Percentiles rank a stretch among this genome's conserved stretches.
These are phyloP conservation scores for Ophiocordyceps camponoti-saundersi DNA, from an alignment of 2,329 filamentous ascomycete genomes.

Conservation along the genomic window DNA sequence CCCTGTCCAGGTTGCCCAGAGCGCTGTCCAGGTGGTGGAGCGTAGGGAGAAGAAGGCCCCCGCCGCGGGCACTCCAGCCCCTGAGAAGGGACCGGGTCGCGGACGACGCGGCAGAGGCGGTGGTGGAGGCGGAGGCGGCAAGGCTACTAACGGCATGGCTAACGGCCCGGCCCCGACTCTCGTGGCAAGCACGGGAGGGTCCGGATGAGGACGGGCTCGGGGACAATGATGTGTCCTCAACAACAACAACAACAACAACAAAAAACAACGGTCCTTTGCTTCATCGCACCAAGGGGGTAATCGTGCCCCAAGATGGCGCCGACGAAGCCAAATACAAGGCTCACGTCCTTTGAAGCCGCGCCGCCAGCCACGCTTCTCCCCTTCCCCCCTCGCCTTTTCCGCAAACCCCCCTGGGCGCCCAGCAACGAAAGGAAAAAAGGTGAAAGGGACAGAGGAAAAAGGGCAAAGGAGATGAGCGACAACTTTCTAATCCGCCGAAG, in stretches of 20 bases:
- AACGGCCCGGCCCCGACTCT: constrained; percentile 1
- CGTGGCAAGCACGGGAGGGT: constrained; percentile 4
- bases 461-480: too few relatives aligned
- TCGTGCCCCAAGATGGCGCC: too few relatives aligned
- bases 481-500: too few relatives aligned
- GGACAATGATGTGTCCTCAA: too few relatives aligned
- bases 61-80: constrained; percentile 2
- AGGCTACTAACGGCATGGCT: constrained; percentile 3
- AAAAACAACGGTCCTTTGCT: too few relatives aligned
- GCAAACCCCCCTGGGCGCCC: too few relatives aligned
- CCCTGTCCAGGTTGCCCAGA: constrained; percentile 67
- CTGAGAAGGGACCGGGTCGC: constrained; percentile 7
- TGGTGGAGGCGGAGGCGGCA: constrained; percentile 5
- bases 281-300: too few relatives aligned
- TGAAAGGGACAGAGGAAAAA: too few relatives aligned
- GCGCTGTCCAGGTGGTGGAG: constrained; percentile 74
- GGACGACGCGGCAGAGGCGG: constrained; percentile 6
- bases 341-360: neutral
- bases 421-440: neutral
- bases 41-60: constrained; percentile 44
- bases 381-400: too few relatives aligned
- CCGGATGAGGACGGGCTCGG: neutral
- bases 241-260: too few relatives aligned
- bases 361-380: too few relatives aligned
- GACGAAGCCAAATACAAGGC: neutral